Evolutionary conservation across 495 filamentous ascomycete genomes (phyloP).

Genomic region (Stereocaulon alpinum): DNA sequence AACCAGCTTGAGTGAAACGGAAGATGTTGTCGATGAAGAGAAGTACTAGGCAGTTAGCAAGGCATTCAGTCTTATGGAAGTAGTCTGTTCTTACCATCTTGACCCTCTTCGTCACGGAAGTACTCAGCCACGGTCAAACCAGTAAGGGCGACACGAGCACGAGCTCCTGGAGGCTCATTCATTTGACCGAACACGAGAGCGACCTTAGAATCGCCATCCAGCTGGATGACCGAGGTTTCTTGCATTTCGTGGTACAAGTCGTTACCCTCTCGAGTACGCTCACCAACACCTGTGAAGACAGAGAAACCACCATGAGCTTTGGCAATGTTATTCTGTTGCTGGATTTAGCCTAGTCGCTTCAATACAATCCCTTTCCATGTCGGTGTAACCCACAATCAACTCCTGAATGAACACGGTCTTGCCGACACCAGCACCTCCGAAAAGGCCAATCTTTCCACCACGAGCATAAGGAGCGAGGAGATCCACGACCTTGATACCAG

Average conservation of each 20-base stretch:
- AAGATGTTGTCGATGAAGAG: constrained; percentile 99
- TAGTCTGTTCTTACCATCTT: constrained; percentile 54
- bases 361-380: constrained; percentile 2
- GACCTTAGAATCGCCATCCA: constrained; percentile 99
- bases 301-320: constrained; percentile 99
- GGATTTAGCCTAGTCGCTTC: constrained; percentile 15
- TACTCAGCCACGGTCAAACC: constrained; percentile 84
- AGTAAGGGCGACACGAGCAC: constrained; percentile 98
- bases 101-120: constrained; percentile 95
- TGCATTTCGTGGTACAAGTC: constrained; percentile 99
- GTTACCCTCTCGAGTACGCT: constrained; percentile 99
- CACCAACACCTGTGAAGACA: constrained; percentile 99
- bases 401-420: constrained; percentile 99
- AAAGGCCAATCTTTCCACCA: constrained; percentile 99
- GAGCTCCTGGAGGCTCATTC: constrained; percentile 99
- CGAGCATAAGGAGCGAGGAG: constrained; percentile 96
- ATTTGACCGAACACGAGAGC: constrained; percentile 99
- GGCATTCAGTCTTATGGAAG: neutral
- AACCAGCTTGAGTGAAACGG: constrained; percentile 99
- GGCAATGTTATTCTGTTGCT: constrained; percentile 87
- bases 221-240: constrained; percentile 98
- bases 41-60: constrained; percentile 53
- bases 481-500: constrained; percentile 99
- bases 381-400: constrained; percentile 59
- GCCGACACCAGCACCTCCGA: constrained; percentile 99